Conservation (phyloP, 1,284 basidiomycete species). For the Phellopilus nigrolimitatus region DNA sequence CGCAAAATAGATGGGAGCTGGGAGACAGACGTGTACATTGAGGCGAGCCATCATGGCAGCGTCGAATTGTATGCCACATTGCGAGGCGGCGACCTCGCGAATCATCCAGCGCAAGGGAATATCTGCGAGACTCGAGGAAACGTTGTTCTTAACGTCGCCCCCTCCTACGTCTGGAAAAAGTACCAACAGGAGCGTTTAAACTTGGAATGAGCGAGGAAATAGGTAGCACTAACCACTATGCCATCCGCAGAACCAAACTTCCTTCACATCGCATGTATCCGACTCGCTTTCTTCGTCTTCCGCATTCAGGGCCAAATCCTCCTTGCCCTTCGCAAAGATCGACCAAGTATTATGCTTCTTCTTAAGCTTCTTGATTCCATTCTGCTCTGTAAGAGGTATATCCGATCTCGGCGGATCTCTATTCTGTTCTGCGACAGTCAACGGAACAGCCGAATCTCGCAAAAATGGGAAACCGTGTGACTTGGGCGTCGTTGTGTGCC, state of each 20-base stretch:
- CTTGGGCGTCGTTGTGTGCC: slow-evolving; percentile 31
- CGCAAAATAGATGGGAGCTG: background rate
- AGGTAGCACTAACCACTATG: slow-evolving; percentile 50
- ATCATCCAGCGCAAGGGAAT: slow-evolving; percentile 76
- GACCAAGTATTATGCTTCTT: slow-evolving; percentile 2
- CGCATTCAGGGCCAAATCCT: background rate
- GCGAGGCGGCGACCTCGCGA: slow-evolving; percentile 40
- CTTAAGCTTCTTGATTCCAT: background rate
- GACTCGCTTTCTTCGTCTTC: background rate
- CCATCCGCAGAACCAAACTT: slow-evolving; percentile 63
- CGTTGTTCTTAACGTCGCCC: slow-evolving; percentile 45
- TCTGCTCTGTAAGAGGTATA: too few relatives aligned
- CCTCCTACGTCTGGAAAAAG: slow-evolving; percentile 59
- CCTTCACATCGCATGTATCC: slow-evolving; percentile 42
- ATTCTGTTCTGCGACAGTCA: background rate
- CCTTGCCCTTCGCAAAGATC: background rate
- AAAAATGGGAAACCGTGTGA: background rate
- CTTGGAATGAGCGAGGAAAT: slow-evolving; percentile 4
- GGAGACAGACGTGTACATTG: slow-evolving; percentile 14
- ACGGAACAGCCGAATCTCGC: background rate
- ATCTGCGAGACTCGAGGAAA: slow-evolving; percentile 43
- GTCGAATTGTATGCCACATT: slow-evolving; percentile 53
- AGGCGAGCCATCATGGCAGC: slow-evolving; percentile 33
- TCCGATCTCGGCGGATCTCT: background rate
- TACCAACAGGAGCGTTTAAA: background rate